These are phyloP conservation scores for Camellia japonica DNA, from an alignment of 148 eudicot genomes.

Conservation along the genomic window DNA sequence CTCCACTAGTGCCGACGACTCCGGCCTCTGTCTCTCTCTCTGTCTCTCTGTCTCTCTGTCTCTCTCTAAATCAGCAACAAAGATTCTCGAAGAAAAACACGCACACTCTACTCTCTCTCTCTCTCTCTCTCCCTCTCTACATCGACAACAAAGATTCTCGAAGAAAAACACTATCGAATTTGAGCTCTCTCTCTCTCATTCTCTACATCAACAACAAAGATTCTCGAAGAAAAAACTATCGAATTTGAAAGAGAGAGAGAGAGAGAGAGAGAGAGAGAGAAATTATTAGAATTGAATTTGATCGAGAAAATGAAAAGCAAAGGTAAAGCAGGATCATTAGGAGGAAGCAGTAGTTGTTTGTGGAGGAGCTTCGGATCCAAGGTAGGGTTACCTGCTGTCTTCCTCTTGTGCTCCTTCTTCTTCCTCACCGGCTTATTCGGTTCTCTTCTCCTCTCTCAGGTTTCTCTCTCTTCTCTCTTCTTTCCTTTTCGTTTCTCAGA, in stretches of 20 bases:
- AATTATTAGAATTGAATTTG: background rate
- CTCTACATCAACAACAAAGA: too few species aligned
- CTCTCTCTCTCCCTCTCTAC: too few species aligned
- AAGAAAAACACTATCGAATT: too few species aligned
- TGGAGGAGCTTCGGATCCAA: slow-evolving; percentile 45
- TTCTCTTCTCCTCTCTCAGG: slow-evolving; percentile 60
- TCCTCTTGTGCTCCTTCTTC: slow-evolving; percentile 61
- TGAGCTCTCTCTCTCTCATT: too few species aligned
- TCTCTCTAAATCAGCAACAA: too few species aligned
- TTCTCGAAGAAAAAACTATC: background rate
- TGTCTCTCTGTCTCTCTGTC: too few species aligned
- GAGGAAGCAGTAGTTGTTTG: slow-evolving; percentile 31
- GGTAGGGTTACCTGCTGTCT: slow-evolving; percentile 56
- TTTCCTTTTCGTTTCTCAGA: background rate
- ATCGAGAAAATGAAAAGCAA: slow-evolving; percentile 46
- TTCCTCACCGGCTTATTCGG: slow-evolving; percentile 77
- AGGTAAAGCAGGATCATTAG: slow-evolving; percentile 35
- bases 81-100: background rate
- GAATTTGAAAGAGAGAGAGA: slow-evolving; percentile 1
- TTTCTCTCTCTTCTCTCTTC: background rate
- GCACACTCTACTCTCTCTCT: too few species aligned
- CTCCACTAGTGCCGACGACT: background rate
- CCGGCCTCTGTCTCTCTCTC: too few species aligned
- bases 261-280: slow-evolving; percentile 8
- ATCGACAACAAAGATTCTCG: too few species aligned